Evolutionary conservation across 495 filamentous ascomycete genomes (phyloP).

Genomic region (Penicillium verhagenii): DNA sequence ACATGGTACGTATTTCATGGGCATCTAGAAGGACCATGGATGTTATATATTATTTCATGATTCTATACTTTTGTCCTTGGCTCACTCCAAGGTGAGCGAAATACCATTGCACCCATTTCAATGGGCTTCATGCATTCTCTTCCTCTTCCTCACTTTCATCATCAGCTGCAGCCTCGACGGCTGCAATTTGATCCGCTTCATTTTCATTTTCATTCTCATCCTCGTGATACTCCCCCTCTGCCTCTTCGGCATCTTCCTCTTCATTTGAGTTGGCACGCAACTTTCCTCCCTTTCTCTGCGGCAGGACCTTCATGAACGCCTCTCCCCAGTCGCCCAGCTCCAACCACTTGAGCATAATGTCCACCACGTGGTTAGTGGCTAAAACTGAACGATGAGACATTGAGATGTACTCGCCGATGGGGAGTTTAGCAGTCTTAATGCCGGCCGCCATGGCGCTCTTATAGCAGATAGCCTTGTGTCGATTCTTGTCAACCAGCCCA

Average conservation of each 20-base stretch:
- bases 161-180: constrained; percentile 4
- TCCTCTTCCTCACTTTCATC: constrained; percentile 6
- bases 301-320: constrained; percentile 84
- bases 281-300: constrained; percentile 75
- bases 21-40: no score
- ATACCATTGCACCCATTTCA: no score
- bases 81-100: neutral
- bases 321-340: constrained; percentile 85
- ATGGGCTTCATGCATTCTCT: no score
- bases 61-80: no score
- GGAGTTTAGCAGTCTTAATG: constrained; percentile 83
- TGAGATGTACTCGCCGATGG: constrained; percentile 87
- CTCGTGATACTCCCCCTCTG: constrained; percentile 23
- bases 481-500: constrained; percentile 90
- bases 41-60: no score
- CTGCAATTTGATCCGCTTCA: constrained; percentile 22
- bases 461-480: constrained; percentile 93
- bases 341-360: constrained; percentile 94
- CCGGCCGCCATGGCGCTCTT: constrained; percentile 70
- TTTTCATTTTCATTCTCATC: constrained; percentile 31
- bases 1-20: no score
- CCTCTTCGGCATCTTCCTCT: constrained; percentile 22
- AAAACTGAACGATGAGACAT: constrained; percentile 83
- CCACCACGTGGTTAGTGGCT: constrained; percentile 90
- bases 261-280: constrained; percentile 36